Evolutionary conservation across 139 green algal genomes (phyloP), one percentile per base, ranked within the genome.

Genomic region (Micromonas pusilla): DNA sequence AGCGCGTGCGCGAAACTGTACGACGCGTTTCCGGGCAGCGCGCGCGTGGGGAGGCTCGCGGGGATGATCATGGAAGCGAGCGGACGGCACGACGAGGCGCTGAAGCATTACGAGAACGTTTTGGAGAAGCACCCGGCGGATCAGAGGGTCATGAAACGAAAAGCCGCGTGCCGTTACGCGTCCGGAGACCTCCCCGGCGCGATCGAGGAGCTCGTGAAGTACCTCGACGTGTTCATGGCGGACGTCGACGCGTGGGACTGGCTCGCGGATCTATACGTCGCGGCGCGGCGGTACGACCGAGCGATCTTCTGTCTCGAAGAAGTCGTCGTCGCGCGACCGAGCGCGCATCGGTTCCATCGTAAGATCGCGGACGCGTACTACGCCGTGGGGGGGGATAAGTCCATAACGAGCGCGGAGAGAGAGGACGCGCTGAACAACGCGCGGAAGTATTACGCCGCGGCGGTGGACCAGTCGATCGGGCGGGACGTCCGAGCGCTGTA

Each of bases 241-340:
- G 77, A 81, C 13, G 66, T n/a, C 31, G 66, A 78, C 21, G 77
- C 77, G 63, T 81, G 77, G 77, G 37, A 70, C 23, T 19, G 38
- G 66, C 66, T 77, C 30, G 77, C 38, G 52, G 33, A 66, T 19
- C n/a, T 81, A 4, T 81, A 81, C 52, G 39, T 64, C 2, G 53
- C 34, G 63, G 6, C 20, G 0, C 13, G n/a, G 3, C 28, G 23
- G 36, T 57, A 76, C 36, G 45, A 78, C 21, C 36, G 79, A n/a
- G 66, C 66, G 34, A 28, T 63, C 0, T 81, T 81, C 70, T 81
- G 77, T 6, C 79, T 52, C 36, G 77, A 81, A 60, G 77, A 81
- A 33, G 26, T 53, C 37, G 21, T 81, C 19, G 34, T n/a, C 32
- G 53, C 70, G 2, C 25, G 28, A 66, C 77, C 77, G 30, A n/a